phyloP scores from a whole-genome alignment of 1,139 yeast genomes.

The Candida gigantensis region DNA sequence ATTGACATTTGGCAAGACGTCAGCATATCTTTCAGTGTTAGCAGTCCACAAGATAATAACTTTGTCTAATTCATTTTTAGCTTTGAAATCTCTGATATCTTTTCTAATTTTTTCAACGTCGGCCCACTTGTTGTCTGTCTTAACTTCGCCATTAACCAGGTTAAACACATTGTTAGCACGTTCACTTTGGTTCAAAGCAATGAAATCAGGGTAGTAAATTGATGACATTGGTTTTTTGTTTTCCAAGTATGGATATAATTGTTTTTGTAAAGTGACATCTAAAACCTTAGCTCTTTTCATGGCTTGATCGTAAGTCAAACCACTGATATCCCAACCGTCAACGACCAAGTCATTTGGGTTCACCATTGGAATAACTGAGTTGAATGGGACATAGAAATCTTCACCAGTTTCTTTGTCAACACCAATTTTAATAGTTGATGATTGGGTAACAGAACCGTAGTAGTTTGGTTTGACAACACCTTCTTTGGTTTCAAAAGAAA shows the following conservation, averaged over 20 bases:
- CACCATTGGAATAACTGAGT: conserved; percentile 82
- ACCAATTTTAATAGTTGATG: conserved; percentile 89
- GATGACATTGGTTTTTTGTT: conserved; percentile 75
- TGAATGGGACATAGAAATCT: conserved; percentile 92
- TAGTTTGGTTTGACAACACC: conserved; percentile 83
- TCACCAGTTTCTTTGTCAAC: conserved; percentile 70
- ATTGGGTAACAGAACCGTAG: conserved; percentile 94
- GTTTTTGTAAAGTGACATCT: conserved; percentile 80
- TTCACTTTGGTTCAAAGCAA: conserved; percentile 90
- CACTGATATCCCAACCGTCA: conserved; percentile 94
- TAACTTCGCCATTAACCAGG: conserved; percentile 45
- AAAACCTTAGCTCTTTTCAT: conserved; percentile 86
- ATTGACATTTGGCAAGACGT: conserved; percentile 74
- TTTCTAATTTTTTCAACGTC: conserved; percentile 86
- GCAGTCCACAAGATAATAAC: conserved; percentile 96
- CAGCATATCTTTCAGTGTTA: conserved; percentile 92
- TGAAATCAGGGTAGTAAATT: conserved; percentile 92
- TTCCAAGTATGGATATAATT: conserved; percentile 67
- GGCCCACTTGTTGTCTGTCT: conserved; percentile 73
- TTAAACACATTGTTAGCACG: conserved; percentile 89
- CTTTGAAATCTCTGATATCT: conserved; percentile 81
- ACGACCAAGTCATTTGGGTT: conserved; percentile 88
- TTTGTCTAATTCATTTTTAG: conserved; percentile 71
- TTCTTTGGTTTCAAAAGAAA: conserved; percentile 79
- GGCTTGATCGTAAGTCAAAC: conserved; percentile 69